Percentiles rank a stretch among this genome's conserved stretches.
phyloP scores from a whole-genome alignment of 1,139 yeast genomes.

The Sugiyamaella pinicola region DNA sequence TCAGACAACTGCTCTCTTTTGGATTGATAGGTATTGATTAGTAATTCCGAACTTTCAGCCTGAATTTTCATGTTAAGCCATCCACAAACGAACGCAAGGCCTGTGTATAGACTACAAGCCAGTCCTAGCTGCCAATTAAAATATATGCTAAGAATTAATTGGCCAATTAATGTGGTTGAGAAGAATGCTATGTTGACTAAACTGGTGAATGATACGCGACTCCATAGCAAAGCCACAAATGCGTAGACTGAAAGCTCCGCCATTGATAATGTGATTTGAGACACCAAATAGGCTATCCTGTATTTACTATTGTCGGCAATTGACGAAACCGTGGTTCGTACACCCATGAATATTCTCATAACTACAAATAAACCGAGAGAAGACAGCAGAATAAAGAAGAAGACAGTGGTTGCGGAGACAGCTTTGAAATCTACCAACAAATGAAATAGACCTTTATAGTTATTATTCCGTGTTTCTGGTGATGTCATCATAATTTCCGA shows the following conservation, averaged over 20 bases:
- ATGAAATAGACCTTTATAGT: background rate
- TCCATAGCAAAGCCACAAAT: background rate
- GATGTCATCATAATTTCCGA: background rate
- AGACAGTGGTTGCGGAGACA: background rate
- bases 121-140: conserved; percentile 7
- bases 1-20: conserved; percentile 3
- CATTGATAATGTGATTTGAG: background rate
- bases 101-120: background rate
- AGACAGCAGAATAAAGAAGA: background rate
- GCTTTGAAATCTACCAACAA: background rate
- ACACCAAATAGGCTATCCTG: background rate
- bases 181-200: conserved; percentile 3
- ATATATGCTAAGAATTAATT: background rate
- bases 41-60: background rate
- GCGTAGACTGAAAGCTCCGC: conserved; percentile 1
- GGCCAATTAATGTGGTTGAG: background rate
- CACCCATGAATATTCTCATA: conserved; percentile 1
- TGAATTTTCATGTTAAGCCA: background rate
- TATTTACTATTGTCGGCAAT: background rate
- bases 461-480: background rate
- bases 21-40: conserved; percentile 9
- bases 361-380: conserved; percentile 1
- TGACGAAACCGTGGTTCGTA: background rate
- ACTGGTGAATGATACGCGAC: background rate
- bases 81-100: background rate